Evolutionary conservation across 306 rosid species (phyloP), one percentile per base, ranked within the genome.

Genomic region (Casuarina equisetifolia): DNA sequence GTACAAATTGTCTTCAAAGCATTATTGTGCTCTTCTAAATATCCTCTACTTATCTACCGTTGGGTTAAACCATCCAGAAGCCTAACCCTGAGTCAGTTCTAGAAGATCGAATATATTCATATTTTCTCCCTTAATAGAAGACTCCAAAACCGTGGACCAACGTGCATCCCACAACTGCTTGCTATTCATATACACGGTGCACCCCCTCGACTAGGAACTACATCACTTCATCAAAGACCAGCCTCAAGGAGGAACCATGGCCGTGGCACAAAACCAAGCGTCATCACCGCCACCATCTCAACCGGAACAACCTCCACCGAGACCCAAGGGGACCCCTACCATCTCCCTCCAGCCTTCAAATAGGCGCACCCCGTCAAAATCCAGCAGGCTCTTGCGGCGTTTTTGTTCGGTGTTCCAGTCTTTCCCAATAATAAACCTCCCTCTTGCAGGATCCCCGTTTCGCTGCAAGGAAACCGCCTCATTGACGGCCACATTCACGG

Each of bases 271-370:
- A 2, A 63, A 25, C 2, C 19, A 48, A 3, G 38, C 1, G 6
- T n/a, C 64, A 3, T 44, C 74, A 9, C 39, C 8, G 0, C n/a
- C 63, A 6, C 38, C 74, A 0, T 7, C 58, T 0, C 0, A 3
- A 15, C 7, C 0, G 1, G 42, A 58, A 73, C 70, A 48, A 36
- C 3, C 45, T 7, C 0, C 13, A 74, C 0, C 1, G 3, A 0
- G 4, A 49, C 4, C 68, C 38, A 25, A 74, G 9, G 4, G 52
- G 45, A 20, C 38, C 50, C 72, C 82, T 0, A 57, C 82, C 1
- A 82, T 92, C 70, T 83, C 86, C 16, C 88, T 95, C 68, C 90
- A 89, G 72, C 97, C 97, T 39, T 91, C 97, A 35, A 85, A 71
- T 6, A 83, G 76, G 44, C 87, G 80, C 75, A 72, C 36, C 35